phyloP scores from a whole-genome alignment of 2,329 filamentous ascomycete genomes.

The Microdochium nivale region DNA sequence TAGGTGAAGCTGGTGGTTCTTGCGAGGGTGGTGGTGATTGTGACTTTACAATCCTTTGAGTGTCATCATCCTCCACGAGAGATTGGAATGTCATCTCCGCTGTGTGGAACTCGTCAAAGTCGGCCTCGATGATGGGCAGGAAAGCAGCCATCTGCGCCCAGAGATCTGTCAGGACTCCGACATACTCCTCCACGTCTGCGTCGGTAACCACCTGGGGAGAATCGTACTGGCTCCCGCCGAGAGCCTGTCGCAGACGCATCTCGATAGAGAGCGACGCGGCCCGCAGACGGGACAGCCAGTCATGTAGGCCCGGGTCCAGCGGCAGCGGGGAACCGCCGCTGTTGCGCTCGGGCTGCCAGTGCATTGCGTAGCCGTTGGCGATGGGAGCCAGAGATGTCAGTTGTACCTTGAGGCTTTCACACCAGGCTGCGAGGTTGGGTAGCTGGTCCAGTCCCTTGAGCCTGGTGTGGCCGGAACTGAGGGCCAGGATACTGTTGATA shows the following conservation, averaged over 20 bases:
- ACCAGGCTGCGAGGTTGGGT: not conserved
- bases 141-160: not conserved
- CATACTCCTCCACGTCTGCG: not conserved
- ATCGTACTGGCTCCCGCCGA: not conserved
- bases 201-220: not conserved
- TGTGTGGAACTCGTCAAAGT: not conserved
- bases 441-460: not conserved
- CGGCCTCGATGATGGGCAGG: not conserved
- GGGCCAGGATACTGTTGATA: not conserved
- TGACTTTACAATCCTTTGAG: not conserved
- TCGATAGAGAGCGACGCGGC: not conserved
- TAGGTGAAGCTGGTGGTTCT: not conserved
- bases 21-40: not conserved
- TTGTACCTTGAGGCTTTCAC: not conserved
- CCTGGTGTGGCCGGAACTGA: not conserved
- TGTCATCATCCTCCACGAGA: not conserved
- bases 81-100: not conserved
- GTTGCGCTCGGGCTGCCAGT: not conserved
- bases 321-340: not conserved
- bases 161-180: not conserved
- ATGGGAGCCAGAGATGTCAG: not conserved
- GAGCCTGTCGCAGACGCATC: not conserved
- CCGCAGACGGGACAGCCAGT: not conserved
- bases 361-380: not conserved
- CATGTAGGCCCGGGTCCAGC: not conserved